Evolutionary conservation across 2,329 filamentous ascomycete species (phyloP).

Genomic region (Colletotrichum sidae): DNA sequence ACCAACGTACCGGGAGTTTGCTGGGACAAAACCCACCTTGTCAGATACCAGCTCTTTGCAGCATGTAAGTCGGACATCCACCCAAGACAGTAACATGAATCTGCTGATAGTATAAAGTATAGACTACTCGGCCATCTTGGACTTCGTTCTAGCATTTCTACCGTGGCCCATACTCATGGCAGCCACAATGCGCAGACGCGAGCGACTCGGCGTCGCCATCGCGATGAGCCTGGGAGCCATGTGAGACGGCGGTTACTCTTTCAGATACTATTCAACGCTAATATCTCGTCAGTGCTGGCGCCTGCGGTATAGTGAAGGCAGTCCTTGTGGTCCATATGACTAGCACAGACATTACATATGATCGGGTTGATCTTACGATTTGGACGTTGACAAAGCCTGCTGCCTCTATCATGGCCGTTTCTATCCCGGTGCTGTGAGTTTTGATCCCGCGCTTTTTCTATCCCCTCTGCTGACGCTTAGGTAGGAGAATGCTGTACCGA

Average conservation of each 20-base stretch:
- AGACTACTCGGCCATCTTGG: conserved; percentile 50
- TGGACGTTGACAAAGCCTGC: conserved; percentile 50
- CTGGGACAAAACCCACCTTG: conserved; percentile 43
- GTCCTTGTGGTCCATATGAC: conserved; percentile 47
- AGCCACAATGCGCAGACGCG: conserved; percentile 46
- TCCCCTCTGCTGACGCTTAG: background rate
- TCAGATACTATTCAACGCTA: background rate
- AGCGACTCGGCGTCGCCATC: conserved; percentile 48
- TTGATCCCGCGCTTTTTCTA: background rate
- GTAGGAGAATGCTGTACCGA: conserved; percentile 48
- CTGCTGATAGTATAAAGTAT: background rate
- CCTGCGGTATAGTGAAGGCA: conserved; percentile 48
- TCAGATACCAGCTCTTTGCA: conserved; percentile 46
- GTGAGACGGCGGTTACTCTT: conserved; percentile 37
- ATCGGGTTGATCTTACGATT: conserved; percentile 49
- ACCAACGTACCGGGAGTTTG: conserved; percentile 43
- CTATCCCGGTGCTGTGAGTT: conserved; percentile 48
- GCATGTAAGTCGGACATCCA: conserved; percentile 41
- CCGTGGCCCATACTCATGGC: conserved; percentile 50
- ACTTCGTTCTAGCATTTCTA: conserved; percentile 48
- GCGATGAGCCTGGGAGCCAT: conserved; percentile 51
- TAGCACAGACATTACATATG: conserved; percentile 48
- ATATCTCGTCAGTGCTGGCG: conserved; percentile 42
- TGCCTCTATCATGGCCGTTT: conserved; percentile 51
- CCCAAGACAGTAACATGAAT: no score